These are phyloP conservation scores for Discostella pseudostelligera DNA, from an alignment of 108 stramenopile genomes.

Conservation along the genomic window DNA sequence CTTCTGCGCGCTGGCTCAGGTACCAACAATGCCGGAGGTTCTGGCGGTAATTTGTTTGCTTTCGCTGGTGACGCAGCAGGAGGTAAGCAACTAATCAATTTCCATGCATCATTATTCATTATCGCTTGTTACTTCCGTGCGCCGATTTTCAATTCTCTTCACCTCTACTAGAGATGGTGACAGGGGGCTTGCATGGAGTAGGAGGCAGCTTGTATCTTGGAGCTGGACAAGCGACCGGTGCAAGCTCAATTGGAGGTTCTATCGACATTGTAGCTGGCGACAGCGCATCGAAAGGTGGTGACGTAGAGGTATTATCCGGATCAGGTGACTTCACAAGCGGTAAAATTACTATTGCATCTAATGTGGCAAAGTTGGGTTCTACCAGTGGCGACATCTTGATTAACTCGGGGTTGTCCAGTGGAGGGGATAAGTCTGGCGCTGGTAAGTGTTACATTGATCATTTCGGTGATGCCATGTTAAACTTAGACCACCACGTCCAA, in stretches of 20 bases:
- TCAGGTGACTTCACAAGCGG: too few relatives aligned
- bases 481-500: too few relatives aligned
- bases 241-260: slow-evolving; percentile 25
- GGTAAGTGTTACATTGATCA: too few relatives aligned
- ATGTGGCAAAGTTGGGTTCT: too few relatives aligned
- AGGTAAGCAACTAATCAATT: slow-evolving; percentile 5
- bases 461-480: too few relatives aligned
- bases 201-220: slow-evolving; percentile 32
- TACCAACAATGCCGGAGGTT: slow-evolving; percentile 26
- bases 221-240: slow-evolving; percentile 30
- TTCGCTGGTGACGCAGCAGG: slow-evolving; percentile 37
- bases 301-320: too few relatives aligned
- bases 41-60: slow-evolving; percentile 28
- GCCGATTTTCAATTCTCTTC: not conserved
- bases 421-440: too few relatives aligned
- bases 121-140: not conserved
- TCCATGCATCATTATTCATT: not conserved
- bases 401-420: too few relatives aligned
- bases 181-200: slow-evolving; percentile 20
- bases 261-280: too few relatives aligned
- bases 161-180: slow-evolving; percentile 9
- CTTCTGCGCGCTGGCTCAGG: slow-evolving; percentile 24
- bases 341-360: too few relatives aligned
- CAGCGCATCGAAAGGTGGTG: too few relatives aligned
- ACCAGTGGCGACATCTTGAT: too few relatives aligned